These are phyloP conservation scores for Tausonia pullulans DNA, from an alignment of 1,284 basidiomycete species.

Conservation along the genomic window DNA sequence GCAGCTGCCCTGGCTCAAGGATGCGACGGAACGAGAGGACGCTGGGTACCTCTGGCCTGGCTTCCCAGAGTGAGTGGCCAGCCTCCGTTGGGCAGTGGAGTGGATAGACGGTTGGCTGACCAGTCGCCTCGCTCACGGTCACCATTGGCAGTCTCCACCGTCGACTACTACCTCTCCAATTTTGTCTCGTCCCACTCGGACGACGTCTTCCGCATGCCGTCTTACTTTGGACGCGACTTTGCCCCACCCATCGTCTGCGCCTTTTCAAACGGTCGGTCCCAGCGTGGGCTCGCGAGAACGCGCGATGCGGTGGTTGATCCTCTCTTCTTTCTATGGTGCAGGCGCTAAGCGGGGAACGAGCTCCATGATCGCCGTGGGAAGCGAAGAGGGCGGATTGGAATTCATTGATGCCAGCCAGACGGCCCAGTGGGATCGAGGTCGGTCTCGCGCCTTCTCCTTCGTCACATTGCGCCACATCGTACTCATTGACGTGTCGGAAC, in stretches of 20 bases:
- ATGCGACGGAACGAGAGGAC: too few relatives aligned
- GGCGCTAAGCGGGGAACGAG: slow-evolving; percentile 8
- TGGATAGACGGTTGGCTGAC: too few relatives aligned
- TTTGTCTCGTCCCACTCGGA: slow-evolving; percentile 76
- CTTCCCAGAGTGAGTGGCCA: too few relatives aligned
- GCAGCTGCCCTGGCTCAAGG: too few relatives aligned
- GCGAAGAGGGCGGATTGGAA: slow-evolving; percentile 11
- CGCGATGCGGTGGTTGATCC: background rate
- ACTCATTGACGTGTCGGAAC: background rate
- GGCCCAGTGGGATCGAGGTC: slow-evolving; percentile 10
- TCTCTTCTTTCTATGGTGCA: background rate
- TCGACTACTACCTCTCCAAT: slow-evolving; percentile 76
- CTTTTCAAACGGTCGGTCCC: slow-evolving; percentile 9
- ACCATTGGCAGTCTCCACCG: slow-evolving; percentile 37
- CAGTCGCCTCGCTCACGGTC: background rate
- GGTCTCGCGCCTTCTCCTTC: background rate
- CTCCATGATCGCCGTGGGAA: background rate
- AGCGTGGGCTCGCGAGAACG: background rate
- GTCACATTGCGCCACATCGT: background rate
- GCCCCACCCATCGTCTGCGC: slow-evolving; percentile 2
- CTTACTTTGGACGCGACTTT: slow-evolving; percentile 2
- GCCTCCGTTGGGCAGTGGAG: too few relatives aligned
- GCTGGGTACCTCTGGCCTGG: too few relatives aligned
- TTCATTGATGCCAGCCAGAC: slow-evolving; percentile 1
- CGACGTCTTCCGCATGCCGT: slow-evolving; percentile 32